phyloP scores from a whole-genome alignment of 1,139 yeast species.

The Scheffersomyces parashehatae region DNA sequence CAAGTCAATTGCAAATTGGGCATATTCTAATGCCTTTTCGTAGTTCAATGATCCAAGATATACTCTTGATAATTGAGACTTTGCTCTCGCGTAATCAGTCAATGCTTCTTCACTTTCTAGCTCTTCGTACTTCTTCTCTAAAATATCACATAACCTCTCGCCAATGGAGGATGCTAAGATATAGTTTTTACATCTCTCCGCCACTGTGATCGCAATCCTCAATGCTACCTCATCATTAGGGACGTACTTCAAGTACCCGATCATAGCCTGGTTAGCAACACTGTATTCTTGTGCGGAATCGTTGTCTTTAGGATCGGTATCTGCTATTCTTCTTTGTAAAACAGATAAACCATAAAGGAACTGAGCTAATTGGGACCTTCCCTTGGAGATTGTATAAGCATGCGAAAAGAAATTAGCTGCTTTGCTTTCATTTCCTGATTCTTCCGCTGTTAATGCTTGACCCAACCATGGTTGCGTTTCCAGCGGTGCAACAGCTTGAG shows the following conservation, averaged over 20 bases:
- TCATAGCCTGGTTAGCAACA: slow-evolving; percentile 71
- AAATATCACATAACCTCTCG: slow-evolving; percentile 41
- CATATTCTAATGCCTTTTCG: slow-evolving; percentile 59
- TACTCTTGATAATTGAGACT: slow-evolving; percentile 70
- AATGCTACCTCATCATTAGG: slow-evolving; percentile 69
- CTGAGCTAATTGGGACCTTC: slow-evolving; percentile 70
- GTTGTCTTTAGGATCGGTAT: slow-evolving; percentile 51
- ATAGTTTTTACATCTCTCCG: slow-evolving; percentile 73
- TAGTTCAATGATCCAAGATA: slow-evolving; percentile 60
- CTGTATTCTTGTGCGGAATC: slow-evolving; percentile 65
- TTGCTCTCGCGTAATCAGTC: slow-evolving; percentile 55
- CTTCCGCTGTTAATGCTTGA: slow-evolving; percentile 68
- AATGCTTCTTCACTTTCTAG: slow-evolving; percentile 51
- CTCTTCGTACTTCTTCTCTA: slow-evolving; percentile 62
- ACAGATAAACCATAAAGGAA: slow-evolving; percentile 68
- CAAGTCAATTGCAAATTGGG: slow-evolving; percentile 58
- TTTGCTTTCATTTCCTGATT: slow-evolving; percentile 51
- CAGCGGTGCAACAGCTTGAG: slow-evolving; percentile 83
- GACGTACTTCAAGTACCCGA: slow-evolving; percentile 63
- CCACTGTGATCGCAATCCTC: slow-evolving; percentile 53
- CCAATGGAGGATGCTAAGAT: slow-evolving; percentile 54
- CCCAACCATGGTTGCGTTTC: slow-evolving; percentile 84
- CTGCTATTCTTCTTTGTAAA: slow-evolving; percentile 41
- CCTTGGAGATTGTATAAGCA: slow-evolving; percentile 74
- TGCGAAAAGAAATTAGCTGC: slow-evolving; percentile 70